Percentiles rank a stretch among this genome's conserved stretches.
phyloP scores from a whole-genome alignment of 345 rosid species.

The Carallia pectinifolia region DNA sequence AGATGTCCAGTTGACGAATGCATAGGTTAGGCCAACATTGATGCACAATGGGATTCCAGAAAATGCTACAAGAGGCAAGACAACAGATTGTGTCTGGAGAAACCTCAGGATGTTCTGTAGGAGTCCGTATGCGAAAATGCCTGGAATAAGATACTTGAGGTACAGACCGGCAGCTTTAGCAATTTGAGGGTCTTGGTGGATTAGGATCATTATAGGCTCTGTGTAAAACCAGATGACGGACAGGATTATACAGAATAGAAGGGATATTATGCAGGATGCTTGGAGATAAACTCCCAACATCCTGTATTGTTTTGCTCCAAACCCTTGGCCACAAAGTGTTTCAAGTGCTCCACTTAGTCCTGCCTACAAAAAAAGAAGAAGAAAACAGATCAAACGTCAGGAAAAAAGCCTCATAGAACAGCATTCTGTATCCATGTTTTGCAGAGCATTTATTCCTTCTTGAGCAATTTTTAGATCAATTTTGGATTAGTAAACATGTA shows the following conservation, averaged over 20 bases:
- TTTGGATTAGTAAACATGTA: too few relatives aligned
- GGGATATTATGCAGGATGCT: conserved; percentile 64
- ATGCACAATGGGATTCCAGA: conserved; percentile 44
- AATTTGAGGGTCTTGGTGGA: conserved; percentile 59
- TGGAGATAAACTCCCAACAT: conserved; percentile 71
- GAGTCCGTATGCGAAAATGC: conserved; percentile 60
- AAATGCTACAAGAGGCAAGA: conserved; percentile 43
- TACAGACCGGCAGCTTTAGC: conserved; percentile 55
- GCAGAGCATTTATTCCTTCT: too few relatives aligned
- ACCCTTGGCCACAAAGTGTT: conserved; percentile 88
- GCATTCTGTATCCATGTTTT: too few relatives aligned
- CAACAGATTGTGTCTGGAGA: conserved; percentile 71
- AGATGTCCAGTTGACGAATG: conserved; percentile 36
- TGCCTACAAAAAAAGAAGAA: conserved; percentile 29
- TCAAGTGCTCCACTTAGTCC: conserved; percentile 85
- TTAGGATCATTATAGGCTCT: conserved; percentile 42
- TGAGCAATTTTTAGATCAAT: too few relatives aligned
- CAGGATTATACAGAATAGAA: conserved; percentile 46
- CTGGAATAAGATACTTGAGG: conserved; percentile 58
- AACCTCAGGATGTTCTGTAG: conserved; percentile 67
- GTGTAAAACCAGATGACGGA: conserved; percentile 61
- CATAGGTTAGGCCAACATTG: conserved; percentile 47
- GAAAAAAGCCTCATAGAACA: background rate
- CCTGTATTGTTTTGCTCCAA: conserved; percentile 62
- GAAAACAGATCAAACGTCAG: background rate